These are phyloP conservation scores for Lipomyces starkeyi DNA, from an alignment of 805 yeast species.

Conservation along the genomic window DNA sequence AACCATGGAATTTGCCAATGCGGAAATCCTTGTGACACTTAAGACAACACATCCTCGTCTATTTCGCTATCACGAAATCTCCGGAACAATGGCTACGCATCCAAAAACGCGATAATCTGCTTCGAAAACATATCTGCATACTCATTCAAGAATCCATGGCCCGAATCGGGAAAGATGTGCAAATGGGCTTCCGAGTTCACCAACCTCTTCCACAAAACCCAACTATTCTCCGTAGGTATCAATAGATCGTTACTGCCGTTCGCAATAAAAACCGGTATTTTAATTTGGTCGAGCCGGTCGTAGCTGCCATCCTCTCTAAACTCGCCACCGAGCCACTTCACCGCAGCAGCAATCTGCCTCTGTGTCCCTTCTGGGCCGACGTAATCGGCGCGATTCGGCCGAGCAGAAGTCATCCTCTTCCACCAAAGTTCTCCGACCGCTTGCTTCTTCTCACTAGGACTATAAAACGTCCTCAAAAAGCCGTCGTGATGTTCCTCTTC, in stretches of 20 bases:
- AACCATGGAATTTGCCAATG: no score
- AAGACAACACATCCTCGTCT: no score
- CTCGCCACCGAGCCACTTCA: background rate
- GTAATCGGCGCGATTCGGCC: background rate
- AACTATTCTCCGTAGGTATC: slow-evolving; percentile 5
- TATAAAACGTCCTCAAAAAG: background rate
- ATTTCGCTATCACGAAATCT: no score
- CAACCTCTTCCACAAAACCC: background rate
- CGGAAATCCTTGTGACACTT: no score
- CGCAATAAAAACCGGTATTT: background rate
- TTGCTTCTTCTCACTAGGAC: background rate
- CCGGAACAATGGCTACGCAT: background rate
- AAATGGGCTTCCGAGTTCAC: background rate
- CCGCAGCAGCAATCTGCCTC: background rate
- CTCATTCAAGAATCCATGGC: slow-evolving; percentile 5
- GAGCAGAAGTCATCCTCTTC: background rate
- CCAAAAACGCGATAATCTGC: background rate
- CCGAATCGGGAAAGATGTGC: slow-evolving; percentile 1
- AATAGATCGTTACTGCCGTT: background rate
- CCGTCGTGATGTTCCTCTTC: background rate
- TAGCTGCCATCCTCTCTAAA: background rate
- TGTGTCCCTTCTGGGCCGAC: background rate
- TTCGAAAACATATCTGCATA: background rate
- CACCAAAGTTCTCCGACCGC: background rate
- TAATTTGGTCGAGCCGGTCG: background rate